phyloP scores from a whole-genome alignment of 2,329 filamentous ascomycete species.

The Cytospora leucostoma region DNA sequence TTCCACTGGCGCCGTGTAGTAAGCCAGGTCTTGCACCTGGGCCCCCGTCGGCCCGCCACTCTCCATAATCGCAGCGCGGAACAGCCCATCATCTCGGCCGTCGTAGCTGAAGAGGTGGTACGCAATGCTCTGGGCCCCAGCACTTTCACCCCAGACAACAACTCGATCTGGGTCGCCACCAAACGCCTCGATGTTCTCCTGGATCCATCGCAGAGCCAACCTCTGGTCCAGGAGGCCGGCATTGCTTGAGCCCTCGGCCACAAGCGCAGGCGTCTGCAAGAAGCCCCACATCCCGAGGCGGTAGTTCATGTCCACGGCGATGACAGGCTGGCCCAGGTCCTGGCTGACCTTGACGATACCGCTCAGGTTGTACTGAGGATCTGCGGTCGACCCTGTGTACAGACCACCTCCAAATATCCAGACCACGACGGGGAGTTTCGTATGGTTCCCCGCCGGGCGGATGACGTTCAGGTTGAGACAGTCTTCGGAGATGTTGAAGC shows the following conservation, averaged over 20 bases:
- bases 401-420: slow-evolving; percentile 65
- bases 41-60: slow-evolving; percentile 44
- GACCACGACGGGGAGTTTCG: slow-evolving; percentile 43
- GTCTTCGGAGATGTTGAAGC: slow-evolving; percentile 49
- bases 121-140: slow-evolving; percentile 43
- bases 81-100: slow-evolving; percentile 57
- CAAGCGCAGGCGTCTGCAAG: slow-evolving; percentile 48
- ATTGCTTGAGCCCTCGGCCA: slow-evolving; percentile 46
- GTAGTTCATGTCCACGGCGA: slow-evolving; percentile 57
- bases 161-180: slow-evolving; percentile 50
- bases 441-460: slow-evolving; percentile 40
- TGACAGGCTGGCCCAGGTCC: slow-evolving; percentile 53
- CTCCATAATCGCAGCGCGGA: slow-evolving; percentile 55
- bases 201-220: slow-evolving; percentile 51
- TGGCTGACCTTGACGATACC: slow-evolving; percentile 59
- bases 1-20: slow-evolving; percentile 39
- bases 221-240: slow-evolving; percentile 54
- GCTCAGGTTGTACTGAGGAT: slow-evolving; percentile 64
- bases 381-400: slow-evolving; percentile 50
- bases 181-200: slow-evolving; percentile 55
- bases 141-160: slow-evolving; percentile 51
- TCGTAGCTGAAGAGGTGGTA: slow-evolving; percentile 57
- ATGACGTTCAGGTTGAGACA: slow-evolving; percentile 49
- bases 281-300: slow-evolving; percentile 56
- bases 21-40: slow-evolving; percentile 37